Evolutionary conservation across 2,329 filamentous ascomycete species (phyloP), one percentile per base, ranked within the genome.

Genomic region (Daldinia sp.): DNA sequence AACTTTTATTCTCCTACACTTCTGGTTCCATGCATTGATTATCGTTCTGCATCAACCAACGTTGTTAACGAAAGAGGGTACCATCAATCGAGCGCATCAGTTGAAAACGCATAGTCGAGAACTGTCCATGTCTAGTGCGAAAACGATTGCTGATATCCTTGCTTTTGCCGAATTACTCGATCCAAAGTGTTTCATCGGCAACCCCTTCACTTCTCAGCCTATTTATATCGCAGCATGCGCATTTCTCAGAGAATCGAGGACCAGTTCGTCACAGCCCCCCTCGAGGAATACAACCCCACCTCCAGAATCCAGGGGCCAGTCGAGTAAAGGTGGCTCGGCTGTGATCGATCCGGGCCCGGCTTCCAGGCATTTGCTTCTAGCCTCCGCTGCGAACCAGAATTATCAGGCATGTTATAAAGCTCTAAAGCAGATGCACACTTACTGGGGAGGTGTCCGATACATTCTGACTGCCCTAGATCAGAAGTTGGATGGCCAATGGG

Each of bases 141-240:
- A 96, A 79, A 96, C 93, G 0, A 95, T 96, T 63, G 92, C 92
- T 30, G 93, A 96, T 70, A 96, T 96, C 13, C 78, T 96, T 7
- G 90, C 91, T 0, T 96, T 96, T 75, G 91, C 92, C 0, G 92
- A 96, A 72, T 79, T 96, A 8, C 92, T 95, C 52, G 92, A 96
- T 74, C 88, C 91, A 0, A 93, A 92, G 74, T 94, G 92, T 69
- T 92, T 94, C 58, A 89, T 94, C 30, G 92, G 92, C 1, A 96
- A 95, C 62, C 93, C 93, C 0, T 96, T 96, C 68, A 95, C 92
- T 0, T 93, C 90, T 48, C 93, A 96, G 75, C 93, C 93, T 0
- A 96, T 96, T 72, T 96, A 96, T 70, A 94, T 96, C 63, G 93
- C 93, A 0, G 93, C 92, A 0, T 96, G 92, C 72, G 93, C 93